Conservation (phyloP, 768 basidiomycete species). For the Lactifluus rugatus region DNA sequence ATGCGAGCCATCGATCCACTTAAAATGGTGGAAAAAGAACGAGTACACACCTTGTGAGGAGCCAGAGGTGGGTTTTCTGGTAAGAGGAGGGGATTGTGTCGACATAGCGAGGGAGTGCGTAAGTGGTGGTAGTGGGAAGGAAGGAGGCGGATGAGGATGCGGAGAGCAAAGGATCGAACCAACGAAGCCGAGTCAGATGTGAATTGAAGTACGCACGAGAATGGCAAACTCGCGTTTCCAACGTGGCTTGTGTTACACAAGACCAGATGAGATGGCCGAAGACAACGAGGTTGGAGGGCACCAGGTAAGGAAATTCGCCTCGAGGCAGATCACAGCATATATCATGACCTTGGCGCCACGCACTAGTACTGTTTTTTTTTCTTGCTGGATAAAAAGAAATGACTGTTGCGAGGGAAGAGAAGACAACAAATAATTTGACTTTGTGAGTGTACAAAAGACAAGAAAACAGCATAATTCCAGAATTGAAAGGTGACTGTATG, state of each 20-base stretch:
- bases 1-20: slow-evolving; percentile 7
- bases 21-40: neutral
- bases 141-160: slow-evolving; percentile 6
- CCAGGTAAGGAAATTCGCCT: slow-evolving; percentile 21
- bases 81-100: slow-evolving; percentile 20
- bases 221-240: slow-evolving; percentile 21
- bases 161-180: slow-evolving; percentile 15
- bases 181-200: slow-evolving; percentile 14
- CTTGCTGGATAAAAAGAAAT: neutral
- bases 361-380: neutral
- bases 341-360: slow-evolving; percentile 15
- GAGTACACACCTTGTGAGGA: slow-evolving; percentile 14
- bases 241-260: slow-evolving; percentile 20
- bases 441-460: neutral
- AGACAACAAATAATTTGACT: neutral
- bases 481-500: neutral
- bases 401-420: slow-evolving; percentile 1
- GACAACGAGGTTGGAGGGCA: slow-evolving; percentile 17
- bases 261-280: slow-evolving; percentile 15
- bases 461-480: neutral
- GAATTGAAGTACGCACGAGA: slow-evolving; percentile 19
- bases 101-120: slow-evolving; percentile 15
- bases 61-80: slow-evolving; percentile 10
- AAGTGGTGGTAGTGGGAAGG: neutral
- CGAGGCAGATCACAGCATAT: slow-evolving; percentile 21